Evolutionary conservation across 2,329 filamentous ascomycete species (phyloP).

Genomic region (Epichloe gansuensis): DNA sequence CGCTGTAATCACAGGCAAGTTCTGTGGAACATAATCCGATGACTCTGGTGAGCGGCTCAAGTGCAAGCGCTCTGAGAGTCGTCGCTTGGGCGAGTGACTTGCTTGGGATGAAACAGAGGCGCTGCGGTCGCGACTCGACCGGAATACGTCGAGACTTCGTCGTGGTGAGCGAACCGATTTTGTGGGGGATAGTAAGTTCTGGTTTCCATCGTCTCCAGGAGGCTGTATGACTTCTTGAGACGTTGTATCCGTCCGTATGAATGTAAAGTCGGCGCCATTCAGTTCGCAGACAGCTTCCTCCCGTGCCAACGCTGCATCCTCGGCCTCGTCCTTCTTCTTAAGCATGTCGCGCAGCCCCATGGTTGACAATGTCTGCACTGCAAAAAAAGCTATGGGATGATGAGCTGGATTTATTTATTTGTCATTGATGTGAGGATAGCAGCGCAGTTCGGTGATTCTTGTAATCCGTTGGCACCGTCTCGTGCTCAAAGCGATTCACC

Average conservation of each 20-base stretch:
- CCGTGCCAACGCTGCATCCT: conserved; percentile 20
- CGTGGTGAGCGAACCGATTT: conserved; percentile 19
- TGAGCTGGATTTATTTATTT: too few species aligned
- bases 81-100: conserved; percentile 27
- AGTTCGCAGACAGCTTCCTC: conserved; percentile 24
- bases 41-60: conserved; percentile 44
- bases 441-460: too few species aligned
- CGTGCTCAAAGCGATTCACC: too few species aligned
- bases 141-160: conserved; percentile 34
- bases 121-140: conserved; percentile 33
- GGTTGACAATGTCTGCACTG: conserved; percentile 1
- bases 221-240: conserved; percentile 68
- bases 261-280: conserved; percentile 56
- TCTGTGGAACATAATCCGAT: conserved; percentile 62
- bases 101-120: conserved; percentile 31
- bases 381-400: neutral
- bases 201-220: conserved; percentile 29
- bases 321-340: conserved; percentile 38
- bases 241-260: conserved; percentile 73
- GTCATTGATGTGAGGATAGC: too few species aligned
- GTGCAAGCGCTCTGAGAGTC: conserved; percentile 60
- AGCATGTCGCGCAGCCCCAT: conserved; percentile 43
- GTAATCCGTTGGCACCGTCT: too few species aligned
- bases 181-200: conserved; percentile 18
- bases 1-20: conserved; percentile 62